Percentiles rank a stretch among this genome's conserved stretches.
phyloP scores from a whole-genome alignment of 352 stramenopile species.

The Thraustochytrium sp. region DNA sequence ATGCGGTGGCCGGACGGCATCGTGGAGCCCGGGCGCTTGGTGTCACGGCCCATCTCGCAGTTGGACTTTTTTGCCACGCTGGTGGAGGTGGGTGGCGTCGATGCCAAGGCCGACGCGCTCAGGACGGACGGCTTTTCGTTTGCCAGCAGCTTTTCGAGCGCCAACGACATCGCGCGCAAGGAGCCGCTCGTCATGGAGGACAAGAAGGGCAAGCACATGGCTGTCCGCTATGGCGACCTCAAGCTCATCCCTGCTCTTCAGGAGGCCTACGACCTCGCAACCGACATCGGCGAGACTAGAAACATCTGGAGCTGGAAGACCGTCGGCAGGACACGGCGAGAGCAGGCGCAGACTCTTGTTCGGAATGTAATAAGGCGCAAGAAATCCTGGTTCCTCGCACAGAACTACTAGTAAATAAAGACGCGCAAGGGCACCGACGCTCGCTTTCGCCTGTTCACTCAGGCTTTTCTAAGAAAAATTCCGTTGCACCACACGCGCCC shows the following conservation, averaged over 20 bases:
- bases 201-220: neutral
- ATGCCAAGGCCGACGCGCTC: neutral
- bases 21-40: neutral
- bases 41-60: neutral
- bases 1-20: slow-evolving; percentile 36
- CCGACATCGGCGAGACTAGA: neutral
- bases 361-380: too few species aligned
- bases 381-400: too few species aligned
- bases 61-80: neutral
- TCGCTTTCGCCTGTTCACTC: too few species aligned
- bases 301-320: neutral
- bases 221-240: neutral
- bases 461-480: too few species aligned
- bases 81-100: neutral
- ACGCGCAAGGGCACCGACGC: too few species aligned
- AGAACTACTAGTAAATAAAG: too few species aligned
- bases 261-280: neutral
- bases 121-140: neutral
- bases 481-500: too few species aligned
- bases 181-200: neutral
- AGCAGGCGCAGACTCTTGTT: too few species aligned
- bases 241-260: neutral
- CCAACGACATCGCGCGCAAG: neutral
- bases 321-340: too few species aligned
- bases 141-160: neutral